Evolutionary conservation across 495 filamentous ascomycete species (phyloP).

Genomic region (Podospora pseudocomata): DNA sequence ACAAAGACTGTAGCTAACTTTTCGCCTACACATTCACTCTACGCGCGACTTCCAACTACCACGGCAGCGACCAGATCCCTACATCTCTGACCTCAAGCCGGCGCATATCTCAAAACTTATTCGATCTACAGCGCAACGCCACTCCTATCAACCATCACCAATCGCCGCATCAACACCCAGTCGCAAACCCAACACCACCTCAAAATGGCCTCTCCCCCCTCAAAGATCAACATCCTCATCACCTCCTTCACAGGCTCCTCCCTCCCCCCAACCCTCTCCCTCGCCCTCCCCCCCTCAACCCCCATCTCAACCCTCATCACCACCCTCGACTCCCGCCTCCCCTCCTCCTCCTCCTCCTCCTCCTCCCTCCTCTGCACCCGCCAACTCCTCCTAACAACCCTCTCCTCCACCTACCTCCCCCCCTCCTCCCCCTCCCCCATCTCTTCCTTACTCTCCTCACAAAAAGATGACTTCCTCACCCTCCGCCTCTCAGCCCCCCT

Average conservation of each 20-base stretch:
- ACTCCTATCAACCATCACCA: not conserved
- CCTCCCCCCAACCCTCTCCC: constrained; percentile 71
- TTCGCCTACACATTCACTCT: not conserved
- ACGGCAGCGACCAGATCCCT: not conserved
- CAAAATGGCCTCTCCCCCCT: constrained; percentile 36
- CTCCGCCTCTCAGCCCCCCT: constrained; percentile 72
- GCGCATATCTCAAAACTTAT: not conserved
- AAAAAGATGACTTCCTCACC: constrained; percentile 60
- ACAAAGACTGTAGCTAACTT: not conserved
- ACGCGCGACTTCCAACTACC: not conserved
- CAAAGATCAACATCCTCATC: constrained; percentile 70
- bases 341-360: constrained; percentile 39
- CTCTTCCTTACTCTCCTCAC: constrained; percentile 44
- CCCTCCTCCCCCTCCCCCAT: constrained; percentile 44
- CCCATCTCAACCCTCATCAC: constrained; percentile 63
- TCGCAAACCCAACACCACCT: not conserved
- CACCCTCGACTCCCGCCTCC: constrained; percentile 61
- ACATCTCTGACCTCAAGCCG: not conserved
- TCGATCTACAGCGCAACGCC: not conserved
- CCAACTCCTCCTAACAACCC: constrained; percentile 75
- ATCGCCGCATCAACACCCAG: not conserved
- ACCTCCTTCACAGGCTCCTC: constrained; percentile 78
- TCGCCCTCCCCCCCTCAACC: constrained; percentile 63
- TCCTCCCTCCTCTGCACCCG: constrained; percentile 18
- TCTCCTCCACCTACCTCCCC: constrained; percentile 66